These are phyloP conservation scores for Chaetoceros muelleri DNA, from an alignment of 108 stramenopile species.

Conservation along the genomic window DNA sequence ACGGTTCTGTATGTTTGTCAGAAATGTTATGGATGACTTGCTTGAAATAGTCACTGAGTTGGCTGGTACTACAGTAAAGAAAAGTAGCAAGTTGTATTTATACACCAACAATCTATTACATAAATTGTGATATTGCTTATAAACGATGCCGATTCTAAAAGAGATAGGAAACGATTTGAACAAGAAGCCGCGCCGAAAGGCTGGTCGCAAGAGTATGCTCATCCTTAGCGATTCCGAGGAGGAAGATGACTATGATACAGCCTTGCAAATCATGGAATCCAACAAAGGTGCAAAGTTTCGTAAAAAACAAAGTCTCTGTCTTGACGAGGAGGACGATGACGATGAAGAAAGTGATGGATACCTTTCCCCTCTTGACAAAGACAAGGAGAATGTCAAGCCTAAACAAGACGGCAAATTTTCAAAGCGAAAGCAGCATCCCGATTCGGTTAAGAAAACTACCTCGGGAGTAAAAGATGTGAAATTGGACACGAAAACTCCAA, in stretches of 20 bases:
- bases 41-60: no score
- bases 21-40: no score
- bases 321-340: background rate
- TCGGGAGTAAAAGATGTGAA: background rate
- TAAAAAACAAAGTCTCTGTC: background rate
- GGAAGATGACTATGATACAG: background rate
- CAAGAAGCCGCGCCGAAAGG: background rate
- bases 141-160: no score
- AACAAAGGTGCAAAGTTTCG: background rate
- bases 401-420: no score
- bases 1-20: no score
- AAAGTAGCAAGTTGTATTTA: background rate
- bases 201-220: background rate
- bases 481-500: background rate
- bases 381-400: no score
- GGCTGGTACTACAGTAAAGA: no score
- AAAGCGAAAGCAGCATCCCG: background rate
- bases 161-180: background rate
- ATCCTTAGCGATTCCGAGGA: background rate
- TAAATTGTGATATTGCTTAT: no score
- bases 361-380: background rate
- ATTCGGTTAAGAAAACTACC: background rate
- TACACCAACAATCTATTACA: no score
- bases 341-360: background rate
- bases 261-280: no score